Evolutionary conservation across 768 basidiomycete genomes (phyloP).

Genomic region (Amanita molliuscula): DNA sequence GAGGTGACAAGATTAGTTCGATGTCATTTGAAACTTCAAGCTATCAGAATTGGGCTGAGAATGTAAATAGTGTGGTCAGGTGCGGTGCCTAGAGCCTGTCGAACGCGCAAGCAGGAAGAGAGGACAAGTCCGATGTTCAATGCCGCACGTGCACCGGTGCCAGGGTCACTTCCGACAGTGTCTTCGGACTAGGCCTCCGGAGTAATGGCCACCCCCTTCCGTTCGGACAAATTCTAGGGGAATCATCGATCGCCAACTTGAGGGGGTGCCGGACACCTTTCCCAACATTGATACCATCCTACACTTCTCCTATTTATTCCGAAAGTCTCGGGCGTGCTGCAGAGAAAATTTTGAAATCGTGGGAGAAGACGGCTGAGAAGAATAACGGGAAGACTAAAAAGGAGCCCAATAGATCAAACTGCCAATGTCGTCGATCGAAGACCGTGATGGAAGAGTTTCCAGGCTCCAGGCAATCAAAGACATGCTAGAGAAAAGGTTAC

Average conservation of each 20-base stretch:
- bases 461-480: background rate
- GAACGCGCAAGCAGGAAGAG: too few relatives aligned
- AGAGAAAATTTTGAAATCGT: conserved; percentile 34
- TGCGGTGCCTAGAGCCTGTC: too few relatives aligned
- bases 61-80: too few relatives aligned
- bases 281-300: conserved; percentile 70
- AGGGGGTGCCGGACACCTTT: conserved; percentile 54
- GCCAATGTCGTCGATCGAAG: conserved; percentile 5
- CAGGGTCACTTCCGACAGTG: too few relatives aligned
- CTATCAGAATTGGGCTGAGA: too few relatives aligned
- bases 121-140: too few relatives aligned
- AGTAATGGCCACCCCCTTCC: too few relatives aligned
- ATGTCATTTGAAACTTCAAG: too few relatives aligned
- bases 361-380: conserved; percentile 35
- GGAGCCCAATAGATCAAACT: background rate
- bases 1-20: too few relatives aligned
- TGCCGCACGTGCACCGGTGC: too few relatives aligned
- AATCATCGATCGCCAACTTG: conserved; percentile 52
- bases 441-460: background rate
- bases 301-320: conserved; percentile 69
- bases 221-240: conserved; percentile 58
- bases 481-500: background rate
- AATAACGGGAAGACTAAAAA: conserved; percentile 39
- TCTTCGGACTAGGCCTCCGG: too few relatives aligned
- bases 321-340: conserved; percentile 39